phyloP scores from a whole-genome alignment of 495 filamentous ascomycete genomes.

The Aspergillus baeticus region DNA sequence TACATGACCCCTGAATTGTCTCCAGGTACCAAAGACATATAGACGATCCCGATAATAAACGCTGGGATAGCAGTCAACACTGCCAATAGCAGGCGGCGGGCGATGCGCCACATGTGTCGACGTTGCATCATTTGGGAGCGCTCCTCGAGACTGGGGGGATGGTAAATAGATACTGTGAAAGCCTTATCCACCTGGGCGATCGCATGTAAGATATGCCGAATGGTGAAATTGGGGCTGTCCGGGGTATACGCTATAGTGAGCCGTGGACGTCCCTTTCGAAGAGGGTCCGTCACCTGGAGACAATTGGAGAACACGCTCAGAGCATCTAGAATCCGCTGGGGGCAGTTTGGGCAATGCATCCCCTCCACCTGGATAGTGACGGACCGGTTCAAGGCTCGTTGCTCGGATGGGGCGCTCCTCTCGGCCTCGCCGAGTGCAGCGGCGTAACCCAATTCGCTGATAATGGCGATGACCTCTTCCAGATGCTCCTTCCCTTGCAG shows the following conservation, averaged over 20 bases:
- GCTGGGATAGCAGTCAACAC: constrained; percentile 76
- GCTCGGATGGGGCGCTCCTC: constrained; percentile 53
- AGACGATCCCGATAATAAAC: constrained; percentile 86
- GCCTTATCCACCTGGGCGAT: constrained; percentile 60
- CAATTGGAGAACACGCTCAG: constrained; percentile 50
- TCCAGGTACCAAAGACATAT: constrained; percentile 73
- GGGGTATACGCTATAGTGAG: constrained; percentile 62
- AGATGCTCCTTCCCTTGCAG: constrained; percentile 71
- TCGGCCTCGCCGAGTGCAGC: constrained; percentile 10
- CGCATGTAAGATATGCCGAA: constrained; percentile 67
- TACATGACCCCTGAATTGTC: constrained; percentile 54
- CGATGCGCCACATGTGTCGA: constrained; percentile 57
- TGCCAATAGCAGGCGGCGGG: constrained; percentile 65
- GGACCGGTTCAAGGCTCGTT: too few species aligned
- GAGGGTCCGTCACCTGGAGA: constrained; percentile 54
- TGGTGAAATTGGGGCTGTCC: constrained; percentile 64
- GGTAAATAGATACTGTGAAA: constrained; percentile 72
- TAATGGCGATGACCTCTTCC: constrained; percentile 70
- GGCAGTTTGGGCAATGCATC: constrained; percentile 85
- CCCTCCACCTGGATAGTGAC: constrained; percentile 62
- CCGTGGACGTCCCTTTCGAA: constrained; percentile 45
- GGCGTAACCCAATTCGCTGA: constrained; percentile 22
- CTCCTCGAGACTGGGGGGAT: constrained; percentile 82
- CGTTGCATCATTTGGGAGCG: constrained; percentile 68
- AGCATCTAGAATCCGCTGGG: constrained; percentile 53